These are phyloP conservation scores for Acrodontium crateriforme DNA, from an alignment of 2,329 filamentous ascomycete species.

Conservation along the genomic window DNA sequence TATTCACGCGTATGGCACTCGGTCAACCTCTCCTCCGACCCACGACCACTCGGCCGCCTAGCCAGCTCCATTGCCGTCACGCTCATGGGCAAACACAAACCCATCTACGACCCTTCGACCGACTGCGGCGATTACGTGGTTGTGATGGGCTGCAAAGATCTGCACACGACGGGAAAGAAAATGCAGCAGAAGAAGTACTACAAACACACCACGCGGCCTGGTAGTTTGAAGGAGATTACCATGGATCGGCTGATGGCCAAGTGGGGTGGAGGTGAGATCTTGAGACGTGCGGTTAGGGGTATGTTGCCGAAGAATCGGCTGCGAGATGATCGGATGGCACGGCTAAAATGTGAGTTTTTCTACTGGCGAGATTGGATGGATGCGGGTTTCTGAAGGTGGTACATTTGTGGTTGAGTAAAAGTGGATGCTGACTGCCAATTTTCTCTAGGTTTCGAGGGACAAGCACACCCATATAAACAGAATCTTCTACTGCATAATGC, in stretches of 20 bases:
- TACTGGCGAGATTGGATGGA: constrained; percentile 1
- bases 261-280: constrained; percentile 80
- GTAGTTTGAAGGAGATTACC: constrained; percentile 71
- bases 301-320: constrained; percentile 97
- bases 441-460: constrained; percentile 74
- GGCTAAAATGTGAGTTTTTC: constrained; percentile 57
- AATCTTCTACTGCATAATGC: constrained; percentile 50
- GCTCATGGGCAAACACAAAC: constrained; percentile 98
- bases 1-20: constrained; percentile 95
- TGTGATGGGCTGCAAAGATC: constrained; percentile 67
- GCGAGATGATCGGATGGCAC: constrained; percentile 70
- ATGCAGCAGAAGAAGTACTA: constrained; percentile 92
- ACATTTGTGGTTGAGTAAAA: neutral
- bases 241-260: constrained; percentile 95
- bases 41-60: constrained; percentile 74
- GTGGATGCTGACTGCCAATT: constrained; percentile 1
- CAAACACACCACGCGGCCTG: constrained; percentile 81
- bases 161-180: constrained; percentile 85
- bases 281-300: constrained; percentile 82
- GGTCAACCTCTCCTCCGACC: constrained; percentile 54
- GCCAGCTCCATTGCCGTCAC: constrained; percentile 75
- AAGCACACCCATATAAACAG: constrained; percentile 76
- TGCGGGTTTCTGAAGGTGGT: constrained; percentile 1
- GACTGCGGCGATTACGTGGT: constrained; percentile 99
- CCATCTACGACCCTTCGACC: constrained; percentile 90